Conservation (phyloP, 345 rosid species). For the Heritiera fomes region DNA sequence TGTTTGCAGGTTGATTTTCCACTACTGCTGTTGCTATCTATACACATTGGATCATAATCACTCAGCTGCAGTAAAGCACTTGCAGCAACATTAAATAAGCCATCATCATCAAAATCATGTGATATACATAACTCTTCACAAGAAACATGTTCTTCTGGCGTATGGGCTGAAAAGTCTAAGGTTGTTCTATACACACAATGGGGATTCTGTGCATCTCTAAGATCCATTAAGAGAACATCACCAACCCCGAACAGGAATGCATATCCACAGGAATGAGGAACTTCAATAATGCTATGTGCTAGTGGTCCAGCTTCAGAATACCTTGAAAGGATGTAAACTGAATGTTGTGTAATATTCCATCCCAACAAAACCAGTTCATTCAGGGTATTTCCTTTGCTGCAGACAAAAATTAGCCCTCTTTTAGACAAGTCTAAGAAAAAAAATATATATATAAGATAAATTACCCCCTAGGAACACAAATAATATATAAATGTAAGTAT, state of each 20-base stretch:
- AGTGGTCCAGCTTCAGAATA: constrained; percentile 76
- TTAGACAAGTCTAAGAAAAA: constrained; percentile 32
- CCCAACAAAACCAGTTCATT: constrained; percentile 70
- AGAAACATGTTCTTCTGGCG: constrained; percentile 69
- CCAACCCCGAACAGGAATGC: constrained; percentile 90
- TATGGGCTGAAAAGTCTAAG: constrained; percentile 60
- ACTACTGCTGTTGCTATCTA: constrained; percentile 61
- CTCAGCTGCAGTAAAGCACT: constrained; percentile 87
- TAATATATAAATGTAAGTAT: constrained; percentile 20
- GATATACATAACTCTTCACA: constrained; percentile 71
- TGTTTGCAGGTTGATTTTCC: constrained; percentile 54
- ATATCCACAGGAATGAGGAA: constrained; percentile 81
- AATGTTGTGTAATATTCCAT: constrained; percentile 66
- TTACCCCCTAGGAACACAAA: background rate
- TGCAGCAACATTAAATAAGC: constrained; percentile 92
- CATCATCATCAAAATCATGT: constrained; percentile 92
- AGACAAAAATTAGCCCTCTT: constrained; percentile 25
- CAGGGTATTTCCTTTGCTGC: constrained; percentile 65
- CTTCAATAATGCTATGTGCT: constrained; percentile 79
- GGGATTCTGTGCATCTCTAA: constrained; percentile 76
- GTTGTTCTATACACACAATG: constrained; percentile 68
- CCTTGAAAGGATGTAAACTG: constrained; percentile 53
- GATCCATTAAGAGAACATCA: constrained; percentile 95
- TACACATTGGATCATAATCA: constrained; percentile 98
- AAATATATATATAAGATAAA: background rate